phyloP scores from a whole-genome alignment of 1,284 basidiomycete genomes.

The Peniophora sp. region DNA sequence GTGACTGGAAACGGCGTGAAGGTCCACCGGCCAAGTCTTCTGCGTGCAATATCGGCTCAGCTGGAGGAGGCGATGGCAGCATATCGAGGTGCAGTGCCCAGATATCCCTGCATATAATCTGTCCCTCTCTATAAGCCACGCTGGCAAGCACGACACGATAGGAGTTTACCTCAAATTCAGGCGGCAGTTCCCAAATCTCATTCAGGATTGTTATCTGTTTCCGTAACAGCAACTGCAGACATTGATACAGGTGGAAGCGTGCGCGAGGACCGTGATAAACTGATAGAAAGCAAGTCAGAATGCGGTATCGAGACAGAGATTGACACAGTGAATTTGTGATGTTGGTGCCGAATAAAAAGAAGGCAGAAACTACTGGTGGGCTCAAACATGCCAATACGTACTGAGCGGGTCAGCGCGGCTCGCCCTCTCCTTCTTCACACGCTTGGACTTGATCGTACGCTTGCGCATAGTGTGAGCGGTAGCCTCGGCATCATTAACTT shows the following conservation, averaged over 20 bases:
- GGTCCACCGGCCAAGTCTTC: slow-evolving; percentile 22
- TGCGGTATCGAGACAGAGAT: no score
- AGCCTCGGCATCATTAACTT: slow-evolving; percentile 52
- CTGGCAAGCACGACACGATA: slow-evolving; percentile 1
- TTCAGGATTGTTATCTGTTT: slow-evolving; percentile 64
- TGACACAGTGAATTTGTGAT: no score
- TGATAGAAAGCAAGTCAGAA: slow-evolving; percentile 22
- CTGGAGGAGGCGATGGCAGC: slow-evolving; percentile 48
- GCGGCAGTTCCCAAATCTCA: slow-evolving; percentile 63
- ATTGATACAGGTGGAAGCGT: slow-evolving; percentile 74
- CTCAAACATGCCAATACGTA: slow-evolving; percentile 21
- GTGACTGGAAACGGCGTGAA: not conserved
- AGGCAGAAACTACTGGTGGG: not conserved
- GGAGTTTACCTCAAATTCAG: slow-evolving; percentile 67
- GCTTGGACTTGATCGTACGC: slow-evolving; percentile 46
- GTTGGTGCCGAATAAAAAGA: no score
- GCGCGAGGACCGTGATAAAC: slow-evolving; percentile 77
- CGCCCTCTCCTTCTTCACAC: slow-evolving; percentile 38
- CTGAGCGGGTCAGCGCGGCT: slow-evolving; percentile 51
- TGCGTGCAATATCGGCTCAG: slow-evolving; percentile 48
- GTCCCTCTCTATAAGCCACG: not conserved
- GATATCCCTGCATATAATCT: slow-evolving; percentile 75
- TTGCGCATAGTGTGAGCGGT: slow-evolving; percentile 55
- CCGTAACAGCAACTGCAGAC: slow-evolving; percentile 71
- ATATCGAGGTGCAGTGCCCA: slow-evolving; percentile 74